Conservation (phyloP, 2,329 filamentous ascomycete genomes). For the Zymoseptoria brevis region DNA sequence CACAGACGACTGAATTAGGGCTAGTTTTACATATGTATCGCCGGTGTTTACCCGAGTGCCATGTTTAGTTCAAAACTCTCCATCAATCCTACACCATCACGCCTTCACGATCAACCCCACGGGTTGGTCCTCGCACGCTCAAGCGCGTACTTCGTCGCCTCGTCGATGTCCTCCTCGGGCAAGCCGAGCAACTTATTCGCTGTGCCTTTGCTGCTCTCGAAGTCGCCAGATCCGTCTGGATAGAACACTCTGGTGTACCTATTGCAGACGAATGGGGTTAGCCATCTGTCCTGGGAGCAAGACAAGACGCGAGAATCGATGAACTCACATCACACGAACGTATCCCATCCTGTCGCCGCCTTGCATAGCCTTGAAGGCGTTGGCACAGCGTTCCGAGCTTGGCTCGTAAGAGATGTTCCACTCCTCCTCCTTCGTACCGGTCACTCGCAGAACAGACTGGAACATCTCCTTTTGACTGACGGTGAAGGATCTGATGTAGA, state of each 20-base stretch:
- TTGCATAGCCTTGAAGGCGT: constrained; percentile 41
- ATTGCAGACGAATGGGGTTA: constrained; percentile 32
- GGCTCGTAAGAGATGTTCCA: constrained; percentile 51
- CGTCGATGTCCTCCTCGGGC: constrained; percentile 52
- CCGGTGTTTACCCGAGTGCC: neutral
- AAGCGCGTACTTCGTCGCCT: constrained; percentile 38
- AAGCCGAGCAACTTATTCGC: constrained; percentile 51
- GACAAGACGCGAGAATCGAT: neutral
- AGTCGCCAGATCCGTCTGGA: constrained; percentile 25
- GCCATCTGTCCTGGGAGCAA: constrained; percentile 11
- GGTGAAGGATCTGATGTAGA: constrained; percentile 51
- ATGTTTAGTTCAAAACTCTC: neutral
- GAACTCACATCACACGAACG: constrained; percentile 4
- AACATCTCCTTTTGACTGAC: constrained; percentile 59
- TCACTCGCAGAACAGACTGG: constrained; percentile 51
- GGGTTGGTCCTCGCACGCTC: constrained; percentile 3
- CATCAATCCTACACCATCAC: neutral
- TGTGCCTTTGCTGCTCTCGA: constrained; percentile 33
- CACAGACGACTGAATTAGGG: neutral
- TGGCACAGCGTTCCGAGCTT: constrained; percentile 41
- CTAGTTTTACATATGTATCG: no score
- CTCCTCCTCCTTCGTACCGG: constrained; percentile 49
- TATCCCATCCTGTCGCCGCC: constrained; percentile 30
- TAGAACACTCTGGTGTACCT: constrained; percentile 48
- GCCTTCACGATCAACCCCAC: neutral